Percentiles rank a stretch among this genome's conserved stretches.
Evolutionary conservation across 495 filamentous ascomycete genomes (phyloP).

Genomic region (Ramalina intermedia): DNA sequence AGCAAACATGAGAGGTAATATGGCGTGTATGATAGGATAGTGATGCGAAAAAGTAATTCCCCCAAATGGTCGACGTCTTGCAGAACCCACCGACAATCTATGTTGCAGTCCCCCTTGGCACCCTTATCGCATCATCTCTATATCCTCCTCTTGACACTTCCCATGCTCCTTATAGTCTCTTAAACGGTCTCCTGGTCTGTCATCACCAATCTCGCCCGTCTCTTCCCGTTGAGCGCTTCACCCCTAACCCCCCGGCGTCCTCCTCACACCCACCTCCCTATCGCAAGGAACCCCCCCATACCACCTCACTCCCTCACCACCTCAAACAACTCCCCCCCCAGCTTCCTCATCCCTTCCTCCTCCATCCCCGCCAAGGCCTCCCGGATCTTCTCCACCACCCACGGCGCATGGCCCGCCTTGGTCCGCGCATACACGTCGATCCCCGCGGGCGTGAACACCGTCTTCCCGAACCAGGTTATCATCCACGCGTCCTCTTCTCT

Average conservation of each 20-base stretch:
- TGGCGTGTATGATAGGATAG: neutral
- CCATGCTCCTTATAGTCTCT: too few relatives aligned
- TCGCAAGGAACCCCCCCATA: neutral
- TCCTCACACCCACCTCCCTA: neutral
- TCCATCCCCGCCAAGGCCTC: conserved; percentile 17
- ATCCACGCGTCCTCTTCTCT: conserved; percentile 37
- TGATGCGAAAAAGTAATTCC: too few relatives aligned
- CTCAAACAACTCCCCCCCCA: conserved; percentile 26
- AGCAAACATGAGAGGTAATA: neutral
- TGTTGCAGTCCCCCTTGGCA: too few relatives aligned
- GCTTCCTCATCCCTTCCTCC: conserved; percentile 19
- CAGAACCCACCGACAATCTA: too few relatives aligned
- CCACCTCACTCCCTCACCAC: conserved; percentile 17
- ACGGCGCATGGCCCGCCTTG: conserved; percentile 34
- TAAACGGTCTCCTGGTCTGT: too few relatives aligned
- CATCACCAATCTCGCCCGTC: too few relatives aligned
- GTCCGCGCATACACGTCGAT: conserved; percentile 54
- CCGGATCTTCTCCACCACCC: conserved; percentile 31
- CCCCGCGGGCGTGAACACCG: conserved; percentile 59
- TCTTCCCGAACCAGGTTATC: conserved; percentile 64
- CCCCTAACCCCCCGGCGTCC: neutral
- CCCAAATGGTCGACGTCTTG: too few relatives aligned
- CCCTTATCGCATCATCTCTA: too few relatives aligned
- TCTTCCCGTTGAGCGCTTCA: too few relatives aligned
- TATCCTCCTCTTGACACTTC: too few relatives aligned